Conservation (phyloP, 2,329 filamentous ascomycete genomes). For the Blastomyces gilchristii region DNA sequence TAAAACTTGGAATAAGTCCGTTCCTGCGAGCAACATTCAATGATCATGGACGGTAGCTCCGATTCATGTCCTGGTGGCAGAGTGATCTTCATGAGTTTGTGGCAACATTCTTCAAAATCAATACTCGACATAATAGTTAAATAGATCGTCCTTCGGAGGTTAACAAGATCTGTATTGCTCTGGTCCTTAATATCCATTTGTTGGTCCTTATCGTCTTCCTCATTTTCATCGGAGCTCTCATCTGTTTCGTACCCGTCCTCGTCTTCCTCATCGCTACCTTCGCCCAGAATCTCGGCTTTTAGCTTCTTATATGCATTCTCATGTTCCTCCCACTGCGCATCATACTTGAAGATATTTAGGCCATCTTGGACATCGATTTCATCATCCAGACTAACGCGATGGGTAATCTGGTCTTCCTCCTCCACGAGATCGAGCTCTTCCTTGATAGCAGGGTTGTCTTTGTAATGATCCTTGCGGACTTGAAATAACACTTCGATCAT, state of each 20-base stretch:
- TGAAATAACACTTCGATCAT: slow-evolving; percentile 98
- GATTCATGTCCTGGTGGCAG: slow-evolving; percentile 76
- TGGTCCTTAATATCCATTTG: slow-evolving; percentile 95
- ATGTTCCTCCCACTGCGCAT: slow-evolving; percentile 78
- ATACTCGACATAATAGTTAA: slow-evolving; percentile 95
- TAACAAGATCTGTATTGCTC: slow-evolving; percentile 90
- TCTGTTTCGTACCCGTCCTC: slow-evolving; percentile 55
- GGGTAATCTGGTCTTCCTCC: slow-evolving; percentile 96
- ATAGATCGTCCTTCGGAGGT: slow-evolving; percentile 87
- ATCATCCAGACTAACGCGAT: slow-evolving; percentile 71
- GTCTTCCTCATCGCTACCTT: slow-evolving; percentile 75
- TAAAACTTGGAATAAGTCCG: slow-evolving; percentile 97
- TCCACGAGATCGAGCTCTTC: slow-evolving; percentile 93
- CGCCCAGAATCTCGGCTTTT: slow-evolving; percentile 87
- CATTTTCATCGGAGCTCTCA: slow-evolving; percentile 57
- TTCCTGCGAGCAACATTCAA: slow-evolving; percentile 94
- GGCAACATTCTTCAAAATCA: slow-evolving; percentile 90
- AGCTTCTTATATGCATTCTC: slow-evolving; percentile 83
- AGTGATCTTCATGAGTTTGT: slow-evolving; percentile 93
- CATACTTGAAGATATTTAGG: slow-evolving; percentile 92
- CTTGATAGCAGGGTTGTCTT: slow-evolving; percentile 80
- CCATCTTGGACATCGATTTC: slow-evolving; percentile 75
- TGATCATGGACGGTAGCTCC: slow-evolving; percentile 90
- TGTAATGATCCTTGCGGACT: slow-evolving; percentile 90
- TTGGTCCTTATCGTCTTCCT: slow-evolving; percentile 66